Percentiles rank a stretch among this genome's conserved stretches.
Evolutionary conservation across 192 early-diverging fungal species (phyloP).

Genomic region (Umbelopsis sp.): DNA sequence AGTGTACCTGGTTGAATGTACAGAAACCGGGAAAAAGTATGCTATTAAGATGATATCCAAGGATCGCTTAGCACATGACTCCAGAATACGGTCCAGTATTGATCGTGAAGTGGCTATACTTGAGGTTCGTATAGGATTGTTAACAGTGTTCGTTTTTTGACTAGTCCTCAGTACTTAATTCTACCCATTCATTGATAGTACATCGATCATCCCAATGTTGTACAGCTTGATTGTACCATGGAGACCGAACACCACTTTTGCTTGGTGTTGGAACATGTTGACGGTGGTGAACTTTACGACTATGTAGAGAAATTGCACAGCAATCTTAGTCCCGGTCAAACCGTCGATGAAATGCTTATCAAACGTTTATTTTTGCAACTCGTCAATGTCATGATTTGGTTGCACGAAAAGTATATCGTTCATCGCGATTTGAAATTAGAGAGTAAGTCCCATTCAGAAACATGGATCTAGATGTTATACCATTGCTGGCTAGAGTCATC

Average conservation of each 20-base stretch:
- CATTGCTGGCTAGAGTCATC: neutral
- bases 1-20: conserved; percentile 32
- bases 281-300: conserved; percentile 78
- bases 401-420: conserved; percentile 65
- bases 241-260: conserved; percentile 65
- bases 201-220: conserved; percentile 70
- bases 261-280: conserved; percentile 70
- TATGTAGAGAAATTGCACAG: conserved; percentile 50
- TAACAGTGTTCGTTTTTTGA: neutral
- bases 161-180: neutral
- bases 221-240: conserved; percentile 61
- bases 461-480: no score
- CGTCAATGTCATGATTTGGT: conserved; percentile 56
- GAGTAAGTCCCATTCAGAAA: conserved; percentile 41
- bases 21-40: conserved; percentile 18
- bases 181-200: conserved; percentile 30
- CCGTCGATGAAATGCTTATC: conserved; percentile 47
- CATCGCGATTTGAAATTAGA: conserved; percentile 70
- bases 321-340: conserved; percentile 25
- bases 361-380: conserved; percentile 60
- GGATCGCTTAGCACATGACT: conserved; percentile 25
- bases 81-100: conserved; percentile 37
- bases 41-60: conserved; percentile 41
- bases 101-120: conserved; percentile 40
- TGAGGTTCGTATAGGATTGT: conserved; percentile 19